Base-by-base conservation (phyloP, 2,329 filamentous ascomycete species). In the Trichoderma breve region DNA sequence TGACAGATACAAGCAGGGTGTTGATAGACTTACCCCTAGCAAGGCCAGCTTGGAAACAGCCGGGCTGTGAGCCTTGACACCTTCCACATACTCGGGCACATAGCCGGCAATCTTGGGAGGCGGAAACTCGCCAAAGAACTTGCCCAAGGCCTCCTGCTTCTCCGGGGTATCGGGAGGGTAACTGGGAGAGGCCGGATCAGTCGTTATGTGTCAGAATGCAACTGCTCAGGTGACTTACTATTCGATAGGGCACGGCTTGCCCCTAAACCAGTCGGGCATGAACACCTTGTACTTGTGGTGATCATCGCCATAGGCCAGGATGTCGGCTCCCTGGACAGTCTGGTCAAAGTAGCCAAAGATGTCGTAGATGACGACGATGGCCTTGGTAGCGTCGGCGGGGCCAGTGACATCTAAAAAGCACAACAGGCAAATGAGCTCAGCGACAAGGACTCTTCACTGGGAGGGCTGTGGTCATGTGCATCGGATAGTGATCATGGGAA, bases 211-310 rank as follows among this genome's bases (percentile, higher is more conserved):
- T 9, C n/a, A 51, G 43, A 51, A 24, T 24, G n/a, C 30, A 28
- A 21, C 36, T 51, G 9, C 24, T 55, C 18, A 47, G 32, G 18
- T 61, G 39, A 18, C 47, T 76, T 74, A 81, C 88, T 86, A 82
- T 78, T 84, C 84, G 80, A 90, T 86, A 64, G 84, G 82, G 77
- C 82, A 83, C 2, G 93, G 92, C 75, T 88, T 86, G 80, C 93
- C 94, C 73, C 92, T 88, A 84, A 97, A 97, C 87, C 93, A 95
- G 83, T 98, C 95, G 32, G 95, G 95, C 74, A 98, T 95, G 83
- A 95, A 94, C 76, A 97, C 93, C 76, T 90, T 90, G 85, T 97
- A 96, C 78, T 92, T 89, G 80, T 84, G 88, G 82, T 83, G 86
- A 80, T 84, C 78, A 77, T 88, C 85, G 73, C 85, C 84, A 60